phyloP scores from a whole-genome alignment of 2,329 filamentous ascomycete species.

The Sodiomyces alkalinus region DNA sequence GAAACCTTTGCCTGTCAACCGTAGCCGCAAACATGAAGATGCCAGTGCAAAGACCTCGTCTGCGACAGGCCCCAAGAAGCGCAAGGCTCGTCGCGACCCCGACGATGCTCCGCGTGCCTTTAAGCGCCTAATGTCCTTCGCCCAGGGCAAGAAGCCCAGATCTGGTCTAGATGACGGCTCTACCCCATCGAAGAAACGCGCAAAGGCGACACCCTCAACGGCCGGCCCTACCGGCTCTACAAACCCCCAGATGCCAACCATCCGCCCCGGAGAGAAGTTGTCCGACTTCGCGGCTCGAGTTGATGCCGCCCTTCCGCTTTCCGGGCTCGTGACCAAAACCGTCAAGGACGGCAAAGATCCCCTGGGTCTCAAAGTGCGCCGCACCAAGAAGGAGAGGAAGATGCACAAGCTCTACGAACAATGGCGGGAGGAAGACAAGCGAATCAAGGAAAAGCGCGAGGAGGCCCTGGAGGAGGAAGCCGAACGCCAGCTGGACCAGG shows the following conservation, averaged over 20 bases:
- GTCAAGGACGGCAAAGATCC: slow-evolving; percentile 46
- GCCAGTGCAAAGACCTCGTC: slow-evolving; percentile 13
- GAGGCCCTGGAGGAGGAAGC: slow-evolving; percentile 51
- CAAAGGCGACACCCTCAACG: slow-evolving; percentile 9
- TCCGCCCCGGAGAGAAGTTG: slow-evolving; percentile 70
- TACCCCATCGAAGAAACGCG: slow-evolving; percentile 13
- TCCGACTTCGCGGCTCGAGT: slow-evolving; percentile 72
- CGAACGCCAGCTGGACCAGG: slow-evolving; percentile 45
- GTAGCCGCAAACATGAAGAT: slow-evolving; percentile 15
- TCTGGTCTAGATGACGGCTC: slow-evolving; percentile 60
- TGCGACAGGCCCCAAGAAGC: slow-evolving; percentile 22
- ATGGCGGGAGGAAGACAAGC: slow-evolving; percentile 53
- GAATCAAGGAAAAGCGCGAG: slow-evolving; percentile 46
- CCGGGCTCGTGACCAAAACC: slow-evolving; percentile 50
- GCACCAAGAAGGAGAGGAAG: slow-evolving; percentile 72
- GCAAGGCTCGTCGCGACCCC: slow-evolving; percentile 27
- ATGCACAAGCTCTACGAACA: slow-evolving; percentile 71
- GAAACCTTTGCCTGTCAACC: slow-evolving; percentile 31
- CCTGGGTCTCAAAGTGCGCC: slow-evolving; percentile 48
- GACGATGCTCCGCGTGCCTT: slow-evolving; percentile 88
- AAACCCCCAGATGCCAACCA: slow-evolving; percentile 39
- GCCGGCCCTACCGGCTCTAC: slow-evolving; percentile 10
- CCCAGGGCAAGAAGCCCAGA: slow-evolving; percentile 42
- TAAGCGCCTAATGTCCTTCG: slow-evolving; percentile 65
- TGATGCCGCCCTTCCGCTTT: slow-evolving; percentile 66